Percentiles rank a stretch among this genome's conserved stretches.
phyloP scores from a whole-genome alignment of 257 asterid genomes.

The Anisodus acutangulus region DNA sequence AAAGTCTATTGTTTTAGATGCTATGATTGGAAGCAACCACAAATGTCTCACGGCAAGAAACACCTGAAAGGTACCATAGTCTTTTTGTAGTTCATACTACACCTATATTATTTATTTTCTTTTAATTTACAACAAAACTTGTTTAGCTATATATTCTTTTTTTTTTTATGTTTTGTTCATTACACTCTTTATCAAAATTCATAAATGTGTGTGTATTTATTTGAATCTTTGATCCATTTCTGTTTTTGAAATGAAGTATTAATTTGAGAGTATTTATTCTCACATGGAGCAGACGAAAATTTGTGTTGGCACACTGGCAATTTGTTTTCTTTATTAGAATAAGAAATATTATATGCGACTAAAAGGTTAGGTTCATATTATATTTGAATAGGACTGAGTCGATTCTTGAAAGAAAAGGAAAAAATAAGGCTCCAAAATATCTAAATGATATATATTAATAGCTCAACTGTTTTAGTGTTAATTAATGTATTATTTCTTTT shows the following conservation, averaged over 20 bases:
- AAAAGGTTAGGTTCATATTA: background rate
- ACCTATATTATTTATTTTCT: background rate
- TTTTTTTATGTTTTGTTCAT: background rate
- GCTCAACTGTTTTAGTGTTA: background rate
- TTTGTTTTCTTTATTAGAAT: background rate
- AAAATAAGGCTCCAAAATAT: conserved; percentile 55
- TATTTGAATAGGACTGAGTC: background rate
- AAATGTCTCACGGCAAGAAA: conserved; percentile 65
- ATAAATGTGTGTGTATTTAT: background rate
- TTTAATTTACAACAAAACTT: too few relatives aligned
- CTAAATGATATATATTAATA: conserved; percentile 3
- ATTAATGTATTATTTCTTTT: background rate
- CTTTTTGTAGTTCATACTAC: background rate
- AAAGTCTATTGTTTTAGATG: conserved; percentile 72
- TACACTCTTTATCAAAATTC: background rate
- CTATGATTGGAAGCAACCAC: conserved; percentile 58
- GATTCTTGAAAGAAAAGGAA: background rate
- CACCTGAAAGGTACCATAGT: conserved; percentile 64
- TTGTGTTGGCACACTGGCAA: background rate
- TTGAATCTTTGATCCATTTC: background rate
- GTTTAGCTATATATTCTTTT: background rate
- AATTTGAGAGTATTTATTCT: background rate
- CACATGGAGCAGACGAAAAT: background rate
- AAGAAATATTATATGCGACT: too few relatives aligned
- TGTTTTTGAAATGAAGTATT: background rate